Evolutionary conservation across 768 basidiomycete species (phyloP).

Genomic region (Fibroporia radiculosa): DNA sequence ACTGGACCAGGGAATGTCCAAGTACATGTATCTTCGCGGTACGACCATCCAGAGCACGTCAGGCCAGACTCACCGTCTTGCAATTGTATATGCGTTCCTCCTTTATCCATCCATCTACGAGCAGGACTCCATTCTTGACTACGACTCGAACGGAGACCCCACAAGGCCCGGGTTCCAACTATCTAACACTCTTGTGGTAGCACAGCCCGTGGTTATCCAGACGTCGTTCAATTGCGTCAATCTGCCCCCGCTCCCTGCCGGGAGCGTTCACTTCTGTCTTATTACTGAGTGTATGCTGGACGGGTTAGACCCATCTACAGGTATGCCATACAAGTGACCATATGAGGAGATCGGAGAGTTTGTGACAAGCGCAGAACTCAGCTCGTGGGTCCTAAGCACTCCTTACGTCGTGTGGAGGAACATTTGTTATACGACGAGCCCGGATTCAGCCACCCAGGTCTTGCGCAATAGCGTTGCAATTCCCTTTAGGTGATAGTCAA

Average conservation of each 20-base stretch:
- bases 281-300: not conserved
- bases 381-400: not conserved
- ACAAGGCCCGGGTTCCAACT: not conserved
- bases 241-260: not conserved
- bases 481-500: not conserved
- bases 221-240: not conserved
- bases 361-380: not conserved
- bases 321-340: not conserved
- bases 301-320: not conserved
- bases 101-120: not conserved
- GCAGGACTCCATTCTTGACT: not conserved
- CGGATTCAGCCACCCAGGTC: not conserved
- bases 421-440: not conserved
- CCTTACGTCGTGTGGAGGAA: not conserved
- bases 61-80: not conserved
- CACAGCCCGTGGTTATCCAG: not conserved
- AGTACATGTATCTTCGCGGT: not conserved
- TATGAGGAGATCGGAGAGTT: not conserved
- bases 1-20: not conserved
- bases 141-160: not conserved
- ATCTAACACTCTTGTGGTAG: not conserved
- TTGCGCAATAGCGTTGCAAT: not conserved
- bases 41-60: not conserved
- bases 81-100: not conserved
- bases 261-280: not conserved